Conservation (phyloP, 352 stramenopile genomes). For the Pythium myriotylum region DNA sequence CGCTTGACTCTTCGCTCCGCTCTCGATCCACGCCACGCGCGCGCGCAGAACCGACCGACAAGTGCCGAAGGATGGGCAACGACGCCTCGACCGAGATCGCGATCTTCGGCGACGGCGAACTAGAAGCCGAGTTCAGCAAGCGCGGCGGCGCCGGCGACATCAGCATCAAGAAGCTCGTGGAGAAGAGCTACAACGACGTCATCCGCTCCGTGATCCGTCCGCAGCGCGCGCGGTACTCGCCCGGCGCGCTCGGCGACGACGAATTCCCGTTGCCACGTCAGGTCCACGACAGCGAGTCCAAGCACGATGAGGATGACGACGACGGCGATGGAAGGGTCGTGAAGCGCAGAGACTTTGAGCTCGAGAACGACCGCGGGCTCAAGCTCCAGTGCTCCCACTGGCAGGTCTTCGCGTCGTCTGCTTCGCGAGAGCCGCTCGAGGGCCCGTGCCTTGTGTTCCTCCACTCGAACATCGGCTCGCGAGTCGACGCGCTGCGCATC, state of each 20-base stretch:
- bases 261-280: slow-evolving; percentile 42
- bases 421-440: slow-evolving; percentile 20
- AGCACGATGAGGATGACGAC: slow-evolving; percentile 12
- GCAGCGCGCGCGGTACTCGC: slow-evolving; percentile 54
- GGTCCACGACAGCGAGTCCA: slow-evolving; percentile 8
- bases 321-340: slow-evolving; percentile 28
- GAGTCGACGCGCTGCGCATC: slow-evolving; percentile 67
- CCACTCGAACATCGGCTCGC: slow-evolving; percentile 84
- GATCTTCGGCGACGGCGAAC: slow-evolving; percentile 82
- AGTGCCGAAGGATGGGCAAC: slow-evolving; percentile 59
- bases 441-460: slow-evolving; percentile 76
- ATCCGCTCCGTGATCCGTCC: slow-evolving; percentile 79
- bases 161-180: slow-evolving; percentile 75
- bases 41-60: background rate
- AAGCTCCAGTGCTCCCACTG: slow-evolving; percentile 74
- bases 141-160: slow-evolving; percentile 65
- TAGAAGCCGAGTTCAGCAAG: slow-evolving; percentile 72
- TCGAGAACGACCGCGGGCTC: slow-evolving; percentile 74
- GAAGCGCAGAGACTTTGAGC: slow-evolving; percentile 55
- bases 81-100: slow-evolving; percentile 71
- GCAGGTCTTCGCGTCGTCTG: slow-evolving; percentile 49
- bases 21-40: background rate
- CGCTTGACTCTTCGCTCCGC: too few species aligned
- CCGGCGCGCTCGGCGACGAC: slow-evolving; percentile 49
- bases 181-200: slow-evolving; percentile 74